These are phyloP conservation scores for Tolypocladium tropicale DNA, from an alignment of 2,329 filamentous ascomycete genomes.

Conservation along the genomic window DNA sequence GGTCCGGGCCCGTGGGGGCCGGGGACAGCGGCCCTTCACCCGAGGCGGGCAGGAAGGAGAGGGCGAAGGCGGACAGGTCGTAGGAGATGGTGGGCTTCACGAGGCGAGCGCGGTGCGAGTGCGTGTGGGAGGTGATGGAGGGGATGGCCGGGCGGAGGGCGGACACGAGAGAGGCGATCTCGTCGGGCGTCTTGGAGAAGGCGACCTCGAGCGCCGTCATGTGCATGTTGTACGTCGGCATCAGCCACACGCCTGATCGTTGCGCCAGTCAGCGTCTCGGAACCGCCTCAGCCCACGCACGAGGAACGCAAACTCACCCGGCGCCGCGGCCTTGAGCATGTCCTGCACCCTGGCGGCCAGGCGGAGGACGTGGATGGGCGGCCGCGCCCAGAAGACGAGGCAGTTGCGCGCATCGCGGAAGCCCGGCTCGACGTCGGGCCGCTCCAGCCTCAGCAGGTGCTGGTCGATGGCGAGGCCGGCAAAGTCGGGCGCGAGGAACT, in stretches of 20 bases:
- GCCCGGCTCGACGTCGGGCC: constrained; percentile 51
- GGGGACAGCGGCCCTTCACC: constrained; percentile 40
- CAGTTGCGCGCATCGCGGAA: constrained; percentile 72
- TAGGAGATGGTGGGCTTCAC: constrained; percentile 77
- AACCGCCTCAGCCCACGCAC: too few relatives aligned
- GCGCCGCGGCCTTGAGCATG: constrained; percentile 51
- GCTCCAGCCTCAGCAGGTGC: constrained; percentile 59
- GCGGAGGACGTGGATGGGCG: constrained; percentile 58
- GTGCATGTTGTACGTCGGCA: constrained; percentile 70
- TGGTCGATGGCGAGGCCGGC: constrained; percentile 65
- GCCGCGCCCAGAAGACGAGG: constrained; percentile 80
- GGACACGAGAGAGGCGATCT: constrained; percentile 55
- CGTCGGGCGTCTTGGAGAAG: constrained; percentile 62
- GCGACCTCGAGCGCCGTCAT: constrained; percentile 77
- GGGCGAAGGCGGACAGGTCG: constrained; percentile 73
- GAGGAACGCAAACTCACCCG: constrained; percentile 45
- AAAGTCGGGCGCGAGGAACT: constrained; percentile 61
- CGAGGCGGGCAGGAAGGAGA: constrained; percentile 76
- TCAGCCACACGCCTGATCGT: constrained; percentile 68
- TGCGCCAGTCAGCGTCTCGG: background rate
- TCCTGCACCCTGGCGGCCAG: constrained; percentile 61
- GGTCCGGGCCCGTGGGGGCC: constrained; percentile 25
- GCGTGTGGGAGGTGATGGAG: constrained; percentile 55
- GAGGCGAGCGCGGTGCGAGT: constrained; percentile 58
- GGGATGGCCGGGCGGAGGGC: constrained; percentile 45